These are phyloP conservation scores for Diaporthe destruens DNA, from an alignment of 2,329 filamentous ascomycete species.

Conservation along the genomic window DNA sequence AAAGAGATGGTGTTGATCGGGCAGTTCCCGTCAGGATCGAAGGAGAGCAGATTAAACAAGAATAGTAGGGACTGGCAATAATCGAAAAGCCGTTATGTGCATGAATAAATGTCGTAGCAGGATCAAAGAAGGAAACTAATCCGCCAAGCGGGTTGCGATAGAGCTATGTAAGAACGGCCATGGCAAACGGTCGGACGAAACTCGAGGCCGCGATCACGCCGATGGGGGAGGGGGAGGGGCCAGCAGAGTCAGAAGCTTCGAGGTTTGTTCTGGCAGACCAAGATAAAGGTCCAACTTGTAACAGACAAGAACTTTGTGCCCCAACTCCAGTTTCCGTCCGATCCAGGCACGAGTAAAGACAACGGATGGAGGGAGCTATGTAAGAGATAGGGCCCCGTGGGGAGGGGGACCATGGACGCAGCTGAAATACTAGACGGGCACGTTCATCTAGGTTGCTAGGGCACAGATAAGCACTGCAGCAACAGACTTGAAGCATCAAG, in stretches of 20 bases:
- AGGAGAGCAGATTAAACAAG: slow-evolving; percentile 1
- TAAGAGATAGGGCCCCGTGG: not conserved
- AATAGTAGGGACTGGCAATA: slow-evolving; percentile 24
- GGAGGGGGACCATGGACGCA: slow-evolving; percentile 1
- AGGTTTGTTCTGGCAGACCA: slow-evolving; percentile 5
- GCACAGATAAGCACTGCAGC: not conserved
- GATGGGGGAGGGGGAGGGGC: not conserved
- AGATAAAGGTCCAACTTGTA: slow-evolving; percentile 28
- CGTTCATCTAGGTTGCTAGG: not conserved
- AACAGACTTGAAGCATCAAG: slow-evolving; percentile 14
- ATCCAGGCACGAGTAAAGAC: slow-evolving; percentile 8
- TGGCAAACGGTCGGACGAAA: slow-evolving; percentile 20
- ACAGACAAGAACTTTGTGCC: slow-evolving; percentile 35
- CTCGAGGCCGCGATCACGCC: not conserved
- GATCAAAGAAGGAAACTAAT: not conserved
- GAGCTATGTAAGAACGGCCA: slow-evolving; percentile 25
- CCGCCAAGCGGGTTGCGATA: slow-evolving; percentile 21
- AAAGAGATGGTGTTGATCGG: not conserved
- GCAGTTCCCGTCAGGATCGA: not conserved
- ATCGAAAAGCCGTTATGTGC: slow-evolving; percentile 10
- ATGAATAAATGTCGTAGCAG: slow-evolving; percentile 23
- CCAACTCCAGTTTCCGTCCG: slow-evolving; percentile 31
- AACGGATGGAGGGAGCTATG: not conserved
- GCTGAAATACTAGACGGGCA: not conserved
- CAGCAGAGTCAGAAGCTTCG: slow-evolving; percentile 26